These are phyloP conservation scores for Blakeslea trispora DNA, from an alignment of 371 early-diverging fungal genomes.

Conservation along the genomic window DNA sequence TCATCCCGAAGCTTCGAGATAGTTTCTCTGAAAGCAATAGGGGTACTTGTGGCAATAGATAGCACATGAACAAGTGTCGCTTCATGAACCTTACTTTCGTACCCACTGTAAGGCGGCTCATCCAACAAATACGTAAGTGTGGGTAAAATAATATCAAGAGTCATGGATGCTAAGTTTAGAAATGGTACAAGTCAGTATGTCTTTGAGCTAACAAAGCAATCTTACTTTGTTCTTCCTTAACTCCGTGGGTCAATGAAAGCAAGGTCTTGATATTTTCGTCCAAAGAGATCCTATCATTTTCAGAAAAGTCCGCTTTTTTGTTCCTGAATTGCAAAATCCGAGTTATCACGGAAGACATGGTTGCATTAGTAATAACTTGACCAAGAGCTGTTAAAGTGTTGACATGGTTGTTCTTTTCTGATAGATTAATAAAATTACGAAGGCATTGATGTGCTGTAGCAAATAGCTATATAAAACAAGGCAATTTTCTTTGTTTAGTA, in stretches of 20 bases:
- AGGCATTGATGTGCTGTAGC: slow-evolving; percentile 52
- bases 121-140: slow-evolving; percentile 46
- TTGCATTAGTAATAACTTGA: slow-evolving; percentile 25
- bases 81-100: slow-evolving; percentile 33
- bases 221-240: slow-evolving; percentile 47
- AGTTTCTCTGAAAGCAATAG: slow-evolving; percentile 43
- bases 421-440: slow-evolving; percentile 47
- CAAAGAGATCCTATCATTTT: slow-evolving; percentile 13
- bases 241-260: slow-evolving; percentile 26
- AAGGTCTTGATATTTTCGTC: slow-evolving; percentile 52
- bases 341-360: slow-evolving; percentile 37
- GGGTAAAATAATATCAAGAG: slow-evolving; percentile 41
- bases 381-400: slow-evolving; percentile 29
- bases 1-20: slow-evolving; percentile 31
- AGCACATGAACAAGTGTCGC: slow-evolving; percentile 36
- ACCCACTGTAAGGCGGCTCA: slow-evolving; percentile 29
- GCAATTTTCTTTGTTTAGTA: neutral
- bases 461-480: slow-evolving; percentile 31
- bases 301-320: slow-evolving; percentile 4
- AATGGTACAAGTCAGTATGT: neutral
- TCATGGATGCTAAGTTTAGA: slow-evolving; percentile 27
- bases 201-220: neutral
- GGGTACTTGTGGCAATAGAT: slow-evolving; percentile 37
- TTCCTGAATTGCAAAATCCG: slow-evolving; percentile 31
- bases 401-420: slow-evolving; percentile 38